Base-by-base conservation (phyloP, 2,329 filamentous ascomycete genomes). In the Aspergillus chevalieri region DNA sequence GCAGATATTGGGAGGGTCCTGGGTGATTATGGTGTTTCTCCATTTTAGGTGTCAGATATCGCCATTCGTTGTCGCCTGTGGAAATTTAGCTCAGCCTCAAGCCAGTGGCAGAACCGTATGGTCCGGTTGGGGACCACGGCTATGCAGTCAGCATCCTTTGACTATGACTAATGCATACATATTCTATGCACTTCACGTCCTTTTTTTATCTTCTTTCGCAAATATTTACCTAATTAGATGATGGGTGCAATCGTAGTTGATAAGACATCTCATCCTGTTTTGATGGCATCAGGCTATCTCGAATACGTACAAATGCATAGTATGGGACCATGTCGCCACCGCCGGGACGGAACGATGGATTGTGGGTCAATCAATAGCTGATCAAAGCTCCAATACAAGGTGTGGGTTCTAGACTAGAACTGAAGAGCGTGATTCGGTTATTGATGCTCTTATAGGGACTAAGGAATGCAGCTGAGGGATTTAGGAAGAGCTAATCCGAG, bases 1-100 rank as follows among this genome's bases (percentile, higher is more conserved):
- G 59, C 48, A 1, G 65, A 74, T 55, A 60, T 58, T n/a, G 72
- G 72, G 4, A 71, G 66, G 28, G 50, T 55, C 2, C 9, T 52
- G n/a, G 51, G 53, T 10, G 42, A 45, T 17, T 48, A 53, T 47
- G 53, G 52, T 2, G 46, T 54, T 10, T 47, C 44, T 14, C 47
- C 52, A 21, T 56, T 50, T 30, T 50, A 15, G 34, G 34, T 38
- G 34, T 38, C 34, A 38, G 28, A 33, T 33, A 33, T 33, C 28
- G 28, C 28, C 28, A 33, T 33, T 33, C 14, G 28, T 15, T 38
- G 34, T 17, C 34, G 34, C 34, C 34, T n/a, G 34, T 38, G 34
- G 34, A 38, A 17, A 38, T 38, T 38, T n/a, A 14, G 34, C 34
- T 38, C 34, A 38, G 34, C 34, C 34, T 38, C 34, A 38, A 38